A percentile compares a stretch with the other conserved stretches of the same genome.
These are phyloP conservation scores for Nadsonia commutata DNA, from an alignment of 1,139 yeast species.

Conservation along the genomic window DNA sequence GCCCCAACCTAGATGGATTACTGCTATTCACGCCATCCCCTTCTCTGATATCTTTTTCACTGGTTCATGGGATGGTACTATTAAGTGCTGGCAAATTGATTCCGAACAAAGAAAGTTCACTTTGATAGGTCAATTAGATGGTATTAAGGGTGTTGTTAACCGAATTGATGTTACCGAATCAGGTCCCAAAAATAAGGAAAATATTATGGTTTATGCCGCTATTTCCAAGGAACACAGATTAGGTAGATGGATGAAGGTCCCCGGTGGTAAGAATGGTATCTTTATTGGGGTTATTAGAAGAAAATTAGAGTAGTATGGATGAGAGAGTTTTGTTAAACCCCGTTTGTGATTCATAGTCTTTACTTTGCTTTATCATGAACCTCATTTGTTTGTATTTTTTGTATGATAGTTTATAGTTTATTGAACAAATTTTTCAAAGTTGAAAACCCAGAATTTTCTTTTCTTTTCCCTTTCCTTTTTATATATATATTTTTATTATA, in stretches of 20 bases:
- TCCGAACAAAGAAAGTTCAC: constrained; percentile 46
- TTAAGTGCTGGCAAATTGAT: constrained; percentile 64
- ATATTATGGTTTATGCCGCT: constrained; percentile 47
- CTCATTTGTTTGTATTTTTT: too few species aligned
- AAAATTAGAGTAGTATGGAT: too few species aligned
- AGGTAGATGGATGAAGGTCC: constrained; percentile 55
- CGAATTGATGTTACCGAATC: constrained; percentile 51
- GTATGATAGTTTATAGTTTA: too few species aligned
- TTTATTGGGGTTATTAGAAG: constrained; percentile 7
- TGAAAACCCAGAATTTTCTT: too few species aligned
- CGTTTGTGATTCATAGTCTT: too few species aligned
- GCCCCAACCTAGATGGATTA: constrained; percentile 72
- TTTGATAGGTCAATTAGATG: constrained; percentile 38
- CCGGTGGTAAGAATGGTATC: constrained; percentile 17
- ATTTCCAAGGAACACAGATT: constrained; percentile 73
- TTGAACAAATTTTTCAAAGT: too few species aligned
- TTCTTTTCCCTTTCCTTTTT: too few species aligned
- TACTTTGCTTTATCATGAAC: too few species aligned
- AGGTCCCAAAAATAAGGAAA: constrained; percentile 31
- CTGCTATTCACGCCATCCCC: constrained; percentile 77
- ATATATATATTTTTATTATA: too few species aligned
- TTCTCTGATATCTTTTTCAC: constrained; percentile 69
- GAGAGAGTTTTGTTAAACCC: too few species aligned
- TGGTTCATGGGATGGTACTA: constrained; percentile 75
- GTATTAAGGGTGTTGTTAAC: constrained; percentile 60